Evolutionary conservation across 1,284 basidiomycete genomes (phyloP), one percentile per base, ranked within the genome.

Genomic region (Trichosporon coremiiforme): DNA sequence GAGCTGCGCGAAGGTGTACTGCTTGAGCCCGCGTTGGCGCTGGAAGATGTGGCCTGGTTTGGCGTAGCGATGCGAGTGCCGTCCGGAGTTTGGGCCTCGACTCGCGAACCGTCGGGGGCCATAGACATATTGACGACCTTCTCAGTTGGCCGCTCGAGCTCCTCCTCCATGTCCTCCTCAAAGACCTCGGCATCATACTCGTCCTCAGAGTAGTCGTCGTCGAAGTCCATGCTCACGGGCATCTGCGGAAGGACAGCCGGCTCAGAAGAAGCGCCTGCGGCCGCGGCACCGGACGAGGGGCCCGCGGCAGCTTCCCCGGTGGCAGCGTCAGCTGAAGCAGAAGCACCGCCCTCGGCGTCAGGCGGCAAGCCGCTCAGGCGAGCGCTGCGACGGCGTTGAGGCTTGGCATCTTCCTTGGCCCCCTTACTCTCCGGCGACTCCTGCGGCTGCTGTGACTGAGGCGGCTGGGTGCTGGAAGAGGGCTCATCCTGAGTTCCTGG

Each of bases 71-170:
- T 90, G 22, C 94, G 89, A 0, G 95, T 98, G 1, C 96, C 96
- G 72, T 98, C 93, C 0, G 96, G 95, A 0, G 96, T 98, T 81
- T 97, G 93, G 9, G 94, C 95, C 78, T 95, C 94, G 8, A 98
- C 88, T 78, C 91, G 93, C 4, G 91, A 90, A 7, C 93, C 94
- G 84, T 96, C 95, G 90, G 93, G 90, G 22, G 87, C 88, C 31
- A 96, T 88, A 25, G 91, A 90, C 62, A 98, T 86, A 63, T 90
- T 93, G 66, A 97, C 90, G 0, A 93, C 95, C 85, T 91, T 95
- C 75, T 94, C 93, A 7, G 87, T 85, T 0, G 81, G 82, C 17
- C 78, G 67, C 45, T 85, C 86, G 25, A 77, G 77, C 69, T 76
- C 82, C 66, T 86, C 87, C 76, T 93, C 79, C 75, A 85, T 90